Evolutionary conservation across 2,329 filamentous ascomycete genomes (phyloP), one percentile per base, ranked within the genome.

Genomic region (Verticillium zaregamsianum): DNA sequence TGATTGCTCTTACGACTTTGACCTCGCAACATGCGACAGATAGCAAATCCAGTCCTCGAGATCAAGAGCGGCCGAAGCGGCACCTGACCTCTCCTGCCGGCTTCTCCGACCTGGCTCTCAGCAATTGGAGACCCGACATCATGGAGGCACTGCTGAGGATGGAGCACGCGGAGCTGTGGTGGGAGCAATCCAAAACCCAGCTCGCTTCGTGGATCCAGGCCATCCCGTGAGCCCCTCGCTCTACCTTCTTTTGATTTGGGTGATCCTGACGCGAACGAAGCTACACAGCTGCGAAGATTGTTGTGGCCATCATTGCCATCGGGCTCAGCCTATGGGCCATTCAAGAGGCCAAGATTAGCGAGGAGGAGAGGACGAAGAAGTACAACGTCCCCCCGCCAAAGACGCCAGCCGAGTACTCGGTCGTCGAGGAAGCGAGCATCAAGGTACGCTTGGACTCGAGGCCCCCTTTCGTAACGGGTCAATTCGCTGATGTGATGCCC

Each of bases 361-460:
- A 75, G 61, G 70, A 73, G 49, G 76, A 77, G 60, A 71, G 68
- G 65, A 77, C 83, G 9, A 82, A 86, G 52, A 78, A 77, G 37
- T 93, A 90, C 76, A 76, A 74, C 55, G 82, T 92, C 33, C 80
- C 85, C 5, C 69, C 82, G 52, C 89, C 90, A n/a, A 84, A 86
- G 72, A 75, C 84, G 65, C 85, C 86, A 59, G 78, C 82, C 72
- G 80, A 84, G 61, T 79, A 82, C 57, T 80, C 82, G 66, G 78
- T 85, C 37, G 79, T 92, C 39, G 80, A 87, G 15, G 72, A 82
- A 39, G 82, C 89, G 1, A 80, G 80, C 20, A 80, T 92, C 72
- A 90, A 88, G 76, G 81, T 84, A 68, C 23, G 66, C 58, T 28
- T 11, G 25, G 17, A 37, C 40, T 31, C 31, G 28, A 12, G 3